phyloP scores from a whole-genome alignment of 352 stramenopile species.

The Pythium myriotylum region DNA sequence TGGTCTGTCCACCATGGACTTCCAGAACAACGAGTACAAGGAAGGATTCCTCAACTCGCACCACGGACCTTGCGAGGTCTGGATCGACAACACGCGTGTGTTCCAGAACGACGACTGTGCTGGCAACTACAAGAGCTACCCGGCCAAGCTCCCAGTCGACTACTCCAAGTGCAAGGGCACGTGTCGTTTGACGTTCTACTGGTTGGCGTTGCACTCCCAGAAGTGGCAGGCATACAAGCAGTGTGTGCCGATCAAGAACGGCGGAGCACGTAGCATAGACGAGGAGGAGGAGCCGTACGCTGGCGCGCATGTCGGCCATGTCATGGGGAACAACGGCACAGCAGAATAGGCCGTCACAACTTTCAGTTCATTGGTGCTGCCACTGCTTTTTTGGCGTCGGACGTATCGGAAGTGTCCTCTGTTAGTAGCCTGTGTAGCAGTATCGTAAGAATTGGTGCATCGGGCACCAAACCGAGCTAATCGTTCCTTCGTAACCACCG shows the following conservation, averaged over 20 bases:
- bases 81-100: constrained; percentile 27
- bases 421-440: too few relatives aligned
- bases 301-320: background rate
- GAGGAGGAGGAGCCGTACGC: background rate
- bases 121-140: constrained; percentile 30
- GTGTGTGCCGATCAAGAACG: constrained; percentile 27
- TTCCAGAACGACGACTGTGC: constrained; percentile 41
- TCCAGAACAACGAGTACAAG: constrained; percentile 46
- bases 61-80: constrained; percentile 26
- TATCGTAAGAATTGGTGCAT: too few relatives aligned
- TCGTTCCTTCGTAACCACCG: too few relatives aligned
- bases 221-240: constrained; percentile 37
- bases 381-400: too few relatives aligned
- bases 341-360: background rate
- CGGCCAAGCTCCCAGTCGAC: constrained; percentile 46
- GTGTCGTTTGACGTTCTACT: constrained; percentile 48
- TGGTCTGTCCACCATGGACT: constrained; percentile 29
- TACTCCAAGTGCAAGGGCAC: constrained; percentile 41
- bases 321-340: background rate
- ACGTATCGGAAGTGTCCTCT: too few relatives aligned
- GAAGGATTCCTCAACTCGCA: constrained; percentile 47
- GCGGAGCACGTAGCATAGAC: background rate
- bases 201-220: constrained; percentile 31
- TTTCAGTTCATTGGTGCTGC: too few relatives aligned
- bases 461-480: too few relatives aligned